phyloP scores from a whole-genome alignment of 441 rosid genomes.

The Omphalea diandra region DNA sequence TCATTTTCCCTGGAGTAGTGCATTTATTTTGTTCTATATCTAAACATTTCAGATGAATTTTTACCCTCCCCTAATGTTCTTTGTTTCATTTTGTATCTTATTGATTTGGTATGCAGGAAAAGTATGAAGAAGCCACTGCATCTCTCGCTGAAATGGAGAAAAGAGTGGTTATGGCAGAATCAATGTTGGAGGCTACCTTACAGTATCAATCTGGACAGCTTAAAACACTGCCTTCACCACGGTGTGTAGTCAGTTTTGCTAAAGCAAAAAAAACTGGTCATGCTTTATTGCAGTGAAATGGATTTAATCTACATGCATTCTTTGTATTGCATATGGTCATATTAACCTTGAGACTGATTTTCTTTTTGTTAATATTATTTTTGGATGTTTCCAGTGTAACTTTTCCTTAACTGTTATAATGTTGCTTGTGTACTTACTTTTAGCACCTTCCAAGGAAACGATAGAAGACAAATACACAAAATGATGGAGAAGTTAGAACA shows the following conservation, averaged over 20 bases:
- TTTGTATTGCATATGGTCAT: neutral
- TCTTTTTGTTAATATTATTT: neutral
- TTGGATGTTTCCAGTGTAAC: neutral
- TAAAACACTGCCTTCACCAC: conserved; percentile 83
- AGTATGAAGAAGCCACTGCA: conserved; percentile 72
- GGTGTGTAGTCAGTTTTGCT: conserved; percentile 42
- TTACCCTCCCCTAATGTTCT: neutral
- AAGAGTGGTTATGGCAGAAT: conserved; percentile 95
- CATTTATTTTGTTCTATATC: neutral
- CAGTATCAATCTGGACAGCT: conserved; percentile 87
- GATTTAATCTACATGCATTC: neutral
- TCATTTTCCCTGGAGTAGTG: neutral
- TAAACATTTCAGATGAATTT: neutral
- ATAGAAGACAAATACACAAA: no score
- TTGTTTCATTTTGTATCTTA: neutral
- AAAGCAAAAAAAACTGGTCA: neutral
- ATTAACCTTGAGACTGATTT: neutral
- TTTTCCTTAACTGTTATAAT: neutral
- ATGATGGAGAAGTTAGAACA: no score
- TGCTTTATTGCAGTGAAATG: neutral
- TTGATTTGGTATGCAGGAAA: conserved; percentile 55
- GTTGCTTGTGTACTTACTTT: neutral
- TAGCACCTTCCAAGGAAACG: neutral
- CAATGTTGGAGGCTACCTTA: conserved; percentile 91
- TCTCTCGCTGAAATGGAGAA: conserved; percentile 89